Evolutionary conservation across 2,329 filamentous ascomycete genomes (phyloP).

Genomic region (Aspergillus brunneoviolaceus): DNA sequence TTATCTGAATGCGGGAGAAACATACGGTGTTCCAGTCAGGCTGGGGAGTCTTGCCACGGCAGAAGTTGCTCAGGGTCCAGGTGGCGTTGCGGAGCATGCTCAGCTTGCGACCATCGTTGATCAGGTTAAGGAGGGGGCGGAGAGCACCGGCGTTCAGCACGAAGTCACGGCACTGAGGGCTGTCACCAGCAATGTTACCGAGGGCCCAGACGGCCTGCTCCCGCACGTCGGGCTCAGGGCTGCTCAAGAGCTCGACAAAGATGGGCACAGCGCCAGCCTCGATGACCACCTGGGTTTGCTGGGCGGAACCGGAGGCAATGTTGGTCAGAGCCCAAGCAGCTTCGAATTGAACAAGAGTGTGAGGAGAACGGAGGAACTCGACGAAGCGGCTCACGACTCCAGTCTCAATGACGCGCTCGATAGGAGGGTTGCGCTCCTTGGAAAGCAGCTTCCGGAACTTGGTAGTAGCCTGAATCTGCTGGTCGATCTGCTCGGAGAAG

Average conservation of each 20-base stretch:
- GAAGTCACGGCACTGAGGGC: constrained; percentile 95
- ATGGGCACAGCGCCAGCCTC: constrained; percentile 97
- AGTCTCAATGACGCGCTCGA: constrained; percentile 99
- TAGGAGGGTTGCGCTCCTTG: constrained; percentile 98
- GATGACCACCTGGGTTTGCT: constrained; percentile 98
- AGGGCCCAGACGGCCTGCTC: constrained; percentile 99
- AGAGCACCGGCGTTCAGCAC: constrained; percentile 89
- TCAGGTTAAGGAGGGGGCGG: constrained; percentile 80
- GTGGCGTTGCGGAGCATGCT: constrained; percentile 99
- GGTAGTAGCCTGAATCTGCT: constrained; percentile 94
- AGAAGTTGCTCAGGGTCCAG: constrained; percentile 99
- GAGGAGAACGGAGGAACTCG: constrained; percentile 94
- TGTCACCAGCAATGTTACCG: constrained; percentile 98
- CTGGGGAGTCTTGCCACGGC: constrained; percentile 97
- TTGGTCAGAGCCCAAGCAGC: constrained; percentile 99
- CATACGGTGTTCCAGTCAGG: constrained; percentile 95
- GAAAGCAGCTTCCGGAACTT: constrained; percentile 98
- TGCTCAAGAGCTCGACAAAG: constrained; percentile 92
- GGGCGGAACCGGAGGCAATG: constrained; percentile 94
- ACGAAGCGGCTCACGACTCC: constrained; percentile 97
- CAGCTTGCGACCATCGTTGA: constrained; percentile 96
- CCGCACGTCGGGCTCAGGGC: constrained; percentile 94
- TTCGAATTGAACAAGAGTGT: constrained; percentile 98
- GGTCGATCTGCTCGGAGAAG: constrained; percentile 97
- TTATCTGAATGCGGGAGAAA: constrained; percentile 23